Evolutionary conservation across 2,329 filamentous ascomycete genomes (phyloP).

Genomic region (Apiospora sp.): DNA sequence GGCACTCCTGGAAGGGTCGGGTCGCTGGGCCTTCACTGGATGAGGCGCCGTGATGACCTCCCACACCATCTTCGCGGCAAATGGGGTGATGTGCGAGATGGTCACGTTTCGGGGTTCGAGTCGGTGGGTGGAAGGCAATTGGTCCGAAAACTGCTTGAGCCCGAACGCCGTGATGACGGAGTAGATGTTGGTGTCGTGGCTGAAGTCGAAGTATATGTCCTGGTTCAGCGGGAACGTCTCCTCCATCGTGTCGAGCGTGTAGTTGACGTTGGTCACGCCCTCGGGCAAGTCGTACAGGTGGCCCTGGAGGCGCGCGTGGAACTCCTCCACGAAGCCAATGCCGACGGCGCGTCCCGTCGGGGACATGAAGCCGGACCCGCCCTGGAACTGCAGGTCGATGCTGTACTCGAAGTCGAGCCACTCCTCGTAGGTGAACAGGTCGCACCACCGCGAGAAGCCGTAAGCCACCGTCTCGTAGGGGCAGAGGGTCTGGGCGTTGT

Average conservation of each 20-base stretch:
- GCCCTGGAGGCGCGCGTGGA: slow-evolving; percentile 70
- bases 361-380: slow-evolving; percentile 67
- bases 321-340: slow-evolving; percentile 76
- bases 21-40: slow-evolving; percentile 63
- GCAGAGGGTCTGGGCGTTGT: slow-evolving; percentile 75
- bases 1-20: neutral
- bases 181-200: slow-evolving; percentile 78
- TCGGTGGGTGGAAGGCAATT: slow-evolving; percentile 63
- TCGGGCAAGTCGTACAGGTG: slow-evolving; percentile 68
- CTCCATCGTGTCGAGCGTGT: slow-evolving; percentile 73
- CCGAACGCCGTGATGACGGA: slow-evolving; percentile 77
- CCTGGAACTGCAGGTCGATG: slow-evolving; percentile 71
- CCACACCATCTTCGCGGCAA: slow-evolving; percentile 69
- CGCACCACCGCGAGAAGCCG: slow-evolving; percentile 77
- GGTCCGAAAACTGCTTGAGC: slow-evolving; percentile 70
- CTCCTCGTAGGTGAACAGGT: slow-evolving; percentile 77
- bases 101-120: slow-evolving; percentile 68
- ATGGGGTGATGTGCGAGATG: slow-evolving; percentile 73
- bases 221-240: slow-evolving; percentile 79
- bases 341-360: slow-evolving; percentile 76
- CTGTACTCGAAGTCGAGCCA: slow-evolving; percentile 78
- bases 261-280: slow-evolving; percentile 68
- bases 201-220: slow-evolving; percentile 78
- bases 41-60: slow-evolving; percentile 69
- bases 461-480: slow-evolving; percentile 81